phyloP scores from a whole-genome alignment of 2,329 filamentous ascomycete genomes.

The Thielaviopsis punctulata region DNA sequence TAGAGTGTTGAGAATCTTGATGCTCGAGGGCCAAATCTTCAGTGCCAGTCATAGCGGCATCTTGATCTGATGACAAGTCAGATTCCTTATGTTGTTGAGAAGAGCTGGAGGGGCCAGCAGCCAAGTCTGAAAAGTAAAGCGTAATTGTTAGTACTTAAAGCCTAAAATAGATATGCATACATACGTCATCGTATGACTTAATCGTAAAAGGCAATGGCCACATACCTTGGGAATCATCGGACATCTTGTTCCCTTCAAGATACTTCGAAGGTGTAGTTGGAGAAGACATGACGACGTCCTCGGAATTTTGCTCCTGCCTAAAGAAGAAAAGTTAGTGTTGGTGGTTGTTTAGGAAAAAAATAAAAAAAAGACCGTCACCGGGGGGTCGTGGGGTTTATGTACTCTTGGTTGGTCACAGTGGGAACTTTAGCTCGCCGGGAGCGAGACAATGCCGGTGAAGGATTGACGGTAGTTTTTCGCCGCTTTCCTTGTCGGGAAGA shows the following conservation, averaged over 20 bases:
- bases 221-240: constrained; percentile 5
- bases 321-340: constrained; percentile 12
- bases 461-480: constrained; percentile 12
- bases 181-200: background rate
- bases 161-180: background rate
- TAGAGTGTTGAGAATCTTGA: constrained; percentile 14
- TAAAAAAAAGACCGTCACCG: background rate
- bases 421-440: constrained; percentile 30
- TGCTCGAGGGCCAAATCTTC: constrained; percentile 35
- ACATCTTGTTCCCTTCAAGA: background rate
- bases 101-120: constrained; percentile 20
- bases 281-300: constrained; percentile 18
- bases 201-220: background rate
- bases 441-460: constrained; percentile 1
- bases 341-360: background rate
- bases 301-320: background rate
- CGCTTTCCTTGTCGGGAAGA: constrained; percentile 16
- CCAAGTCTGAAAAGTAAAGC: background rate
- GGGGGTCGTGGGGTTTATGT: constrained; percentile 18
- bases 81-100: constrained; percentile 37
- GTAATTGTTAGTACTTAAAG: background rate
- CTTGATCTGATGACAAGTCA: constrained; percentile 35
- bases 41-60: constrained; percentile 54
- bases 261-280: constrained; percentile 4
- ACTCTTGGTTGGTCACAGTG: constrained; percentile 62